phyloP scores from a whole-genome alignment of 2,329 filamentous ascomycete species.

The Colletotrichum tabaci region DNA sequence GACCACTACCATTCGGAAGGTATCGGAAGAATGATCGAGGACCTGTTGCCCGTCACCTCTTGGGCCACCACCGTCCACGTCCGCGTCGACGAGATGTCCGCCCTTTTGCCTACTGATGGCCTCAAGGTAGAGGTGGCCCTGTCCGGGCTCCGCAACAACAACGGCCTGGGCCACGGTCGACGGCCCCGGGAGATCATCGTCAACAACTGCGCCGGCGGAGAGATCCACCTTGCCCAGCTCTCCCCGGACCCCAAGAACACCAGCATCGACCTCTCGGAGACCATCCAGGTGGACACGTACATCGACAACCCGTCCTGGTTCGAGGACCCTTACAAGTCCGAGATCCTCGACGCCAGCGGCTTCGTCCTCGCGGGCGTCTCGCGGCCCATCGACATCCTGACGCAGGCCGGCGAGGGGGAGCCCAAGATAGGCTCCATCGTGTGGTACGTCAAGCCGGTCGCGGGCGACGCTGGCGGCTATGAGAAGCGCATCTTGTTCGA shows the following conservation, averaged over 20 bases:
- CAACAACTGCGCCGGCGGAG: slow-evolving; percentile 60
- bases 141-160: slow-evolving; percentile 65
- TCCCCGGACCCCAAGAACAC: slow-evolving; percentile 43
- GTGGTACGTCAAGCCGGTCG: slow-evolving; percentile 53
- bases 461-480: slow-evolving; percentile 50
- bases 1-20: slow-evolving; percentile 70
- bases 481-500: slow-evolving; percentile 67
- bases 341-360: slow-evolving; percentile 65
- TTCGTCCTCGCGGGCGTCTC: slow-evolving; percentile 66
- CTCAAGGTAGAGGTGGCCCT: slow-evolving; percentile 62
- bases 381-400: slow-evolving; percentile 55
- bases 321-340: slow-evolving; percentile 63
- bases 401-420: slow-evolving; percentile 50
- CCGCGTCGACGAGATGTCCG: slow-evolving; percentile 39
- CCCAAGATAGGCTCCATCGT: slow-evolving; percentile 62
- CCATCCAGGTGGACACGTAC: slow-evolving; percentile 59
- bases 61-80: slow-evolving; percentile 66
- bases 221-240: slow-evolving; percentile 59
- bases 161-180: slow-evolving; percentile 68
- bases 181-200: slow-evolving; percentile 59
- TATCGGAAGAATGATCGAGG: slow-evolving; percentile 62
- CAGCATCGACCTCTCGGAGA: slow-evolving; percentile 58
- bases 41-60: slow-evolving; percentile 54
- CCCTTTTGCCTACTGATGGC: slow-evolving; percentile 45
- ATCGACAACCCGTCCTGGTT: slow-evolving; percentile 74